Evolutionary conservation across 2,329 filamentous ascomycete species (phyloP).

Genomic region (Pestalotiopsis sp.): DNA sequence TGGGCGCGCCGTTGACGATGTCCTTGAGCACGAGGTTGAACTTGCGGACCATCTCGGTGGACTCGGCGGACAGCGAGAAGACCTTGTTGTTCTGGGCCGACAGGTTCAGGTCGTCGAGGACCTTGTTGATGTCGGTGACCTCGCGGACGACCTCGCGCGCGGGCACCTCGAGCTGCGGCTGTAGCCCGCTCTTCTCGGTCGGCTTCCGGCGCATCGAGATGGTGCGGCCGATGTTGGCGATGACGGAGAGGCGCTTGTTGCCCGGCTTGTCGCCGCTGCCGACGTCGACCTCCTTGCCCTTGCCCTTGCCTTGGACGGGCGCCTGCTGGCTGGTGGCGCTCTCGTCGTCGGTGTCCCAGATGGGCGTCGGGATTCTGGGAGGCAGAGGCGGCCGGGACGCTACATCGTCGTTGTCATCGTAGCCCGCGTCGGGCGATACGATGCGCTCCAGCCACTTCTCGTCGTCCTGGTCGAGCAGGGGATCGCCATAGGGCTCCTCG

Average conservation of each 20-base stretch:
- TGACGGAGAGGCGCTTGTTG: conserved; percentile 44
- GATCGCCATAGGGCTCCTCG: conserved; percentile 31
- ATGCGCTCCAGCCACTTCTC: conserved; percentile 61
- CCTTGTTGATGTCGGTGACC: conserved; percentile 72
- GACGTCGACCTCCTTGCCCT: conserved; percentile 30
- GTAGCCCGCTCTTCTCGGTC: conserved; percentile 28
- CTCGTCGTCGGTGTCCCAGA: conserved; percentile 49
- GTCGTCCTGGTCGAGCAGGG: conserved; percentile 59
- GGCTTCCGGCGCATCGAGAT: conserved; percentile 30
- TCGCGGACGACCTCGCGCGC: conserved; percentile 54
- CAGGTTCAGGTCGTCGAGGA: conserved; percentile 84
- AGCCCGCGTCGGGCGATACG: conserved; percentile 37
- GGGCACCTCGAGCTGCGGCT: conserved; percentile 26
- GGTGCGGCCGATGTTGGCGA: conserved; percentile 33
- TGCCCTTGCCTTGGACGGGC: conserved; percentile 26
- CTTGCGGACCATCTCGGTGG: conserved; percentile 76
- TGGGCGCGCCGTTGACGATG: conserved; percentile 88
- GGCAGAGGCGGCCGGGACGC: conserved; percentile 57
- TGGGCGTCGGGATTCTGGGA: conserved; percentile 52
- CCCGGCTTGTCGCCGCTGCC: conserved; percentile 35
- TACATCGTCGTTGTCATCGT: conserved; percentile 41
- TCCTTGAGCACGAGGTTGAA: conserved; percentile 94
- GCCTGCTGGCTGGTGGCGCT: conserved; percentile 32
- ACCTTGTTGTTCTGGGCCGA: conserved; percentile 83
- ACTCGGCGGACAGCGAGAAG: conserved; percentile 83